phyloP scores from a whole-genome alignment of 225 moss, liverwort and hornwort species.

The Marchantia polymorpha region DNA sequence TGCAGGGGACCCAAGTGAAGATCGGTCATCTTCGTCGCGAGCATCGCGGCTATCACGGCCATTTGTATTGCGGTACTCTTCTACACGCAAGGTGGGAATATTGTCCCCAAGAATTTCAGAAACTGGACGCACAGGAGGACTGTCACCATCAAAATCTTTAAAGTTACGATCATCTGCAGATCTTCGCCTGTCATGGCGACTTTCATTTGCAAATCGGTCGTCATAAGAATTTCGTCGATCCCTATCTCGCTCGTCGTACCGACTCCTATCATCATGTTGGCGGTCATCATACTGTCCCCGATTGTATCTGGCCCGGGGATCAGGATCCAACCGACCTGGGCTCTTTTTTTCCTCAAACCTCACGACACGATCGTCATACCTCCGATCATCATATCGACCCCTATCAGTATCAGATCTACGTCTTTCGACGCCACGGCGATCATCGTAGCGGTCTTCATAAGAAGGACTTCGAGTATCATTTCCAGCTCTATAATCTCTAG shows the following conservation, averaged over 20 bases:
- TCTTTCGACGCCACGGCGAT: slow-evolving; percentile 52
- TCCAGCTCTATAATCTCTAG: slow-evolving; percentile 36
- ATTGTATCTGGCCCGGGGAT: slow-evolving; percentile 49
- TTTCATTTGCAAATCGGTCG: slow-evolving; percentile 65
- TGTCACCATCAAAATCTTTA: slow-evolving; percentile 64
- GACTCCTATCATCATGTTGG: slow-evolving; percentile 52
- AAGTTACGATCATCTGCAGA: slow-evolving; percentile 61
- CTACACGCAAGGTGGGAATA: slow-evolving; percentile 73
- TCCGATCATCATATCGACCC: slow-evolving; percentile 49
- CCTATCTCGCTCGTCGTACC: slow-evolving; percentile 65
- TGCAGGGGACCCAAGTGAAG: slow-evolving; percentile 65
- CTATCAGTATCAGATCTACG: slow-evolving; percentile 82
- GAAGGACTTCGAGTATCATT: slow-evolving; percentile 62
- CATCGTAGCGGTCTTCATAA: slow-evolving; percentile 65
- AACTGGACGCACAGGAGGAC: slow-evolving; percentile 78
- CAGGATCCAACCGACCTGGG: slow-evolving; percentile 46
- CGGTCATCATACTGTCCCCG: slow-evolving; percentile 69
- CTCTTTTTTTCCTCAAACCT: slow-evolving; percentile 61
- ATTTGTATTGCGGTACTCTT: slow-evolving; percentile 58
- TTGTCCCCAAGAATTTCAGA: slow-evolving; percentile 80
- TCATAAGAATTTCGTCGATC: slow-evolving; percentile 59
- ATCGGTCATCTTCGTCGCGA: slow-evolving; percentile 48
- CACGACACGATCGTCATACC: slow-evolving; percentile 41
- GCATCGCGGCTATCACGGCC: slow-evolving; percentile 46
- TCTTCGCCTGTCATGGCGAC: slow-evolving; percentile 54